phyloP scores from a whole-genome alignment of 1,284 basidiomycete genomes.

The Vanrija pseudolonga region DNA sequence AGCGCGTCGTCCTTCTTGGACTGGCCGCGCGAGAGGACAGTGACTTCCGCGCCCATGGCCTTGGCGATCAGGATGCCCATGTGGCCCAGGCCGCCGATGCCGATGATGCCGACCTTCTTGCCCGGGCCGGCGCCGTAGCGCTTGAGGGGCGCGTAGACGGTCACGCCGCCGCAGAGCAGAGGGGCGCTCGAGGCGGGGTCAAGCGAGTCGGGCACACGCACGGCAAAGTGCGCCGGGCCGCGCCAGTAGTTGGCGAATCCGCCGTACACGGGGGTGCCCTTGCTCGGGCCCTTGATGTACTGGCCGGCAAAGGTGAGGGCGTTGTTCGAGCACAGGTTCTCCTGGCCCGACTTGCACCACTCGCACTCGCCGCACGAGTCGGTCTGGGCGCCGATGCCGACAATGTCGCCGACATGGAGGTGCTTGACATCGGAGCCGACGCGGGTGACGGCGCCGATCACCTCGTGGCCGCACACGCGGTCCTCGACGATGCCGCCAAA shows the following conservation, averaged over 20 bases:
- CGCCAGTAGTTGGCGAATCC: constrained; percentile 49
- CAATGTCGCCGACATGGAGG: constrained; percentile 49
- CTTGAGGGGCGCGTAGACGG: constrained; percentile 51
- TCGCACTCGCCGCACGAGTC: constrained; percentile 49
- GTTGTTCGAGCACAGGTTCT: neutral
- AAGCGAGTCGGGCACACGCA: constrained; percentile 60
- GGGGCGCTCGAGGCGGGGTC: constrained; percentile 55
- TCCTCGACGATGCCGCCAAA: neutral
- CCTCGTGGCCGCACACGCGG: constrained; percentile 28
- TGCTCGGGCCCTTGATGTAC: neutral
- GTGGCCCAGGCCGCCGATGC: constrained; percentile 50
- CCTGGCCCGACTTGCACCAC: constrained; percentile 46
- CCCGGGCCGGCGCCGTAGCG: constrained; percentile 53
- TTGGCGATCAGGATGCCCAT: constrained; percentile 48
- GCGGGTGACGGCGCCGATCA: constrained; percentile 27
- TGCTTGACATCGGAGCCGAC: constrained; percentile 24
- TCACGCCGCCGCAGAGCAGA: constrained; percentile 50
- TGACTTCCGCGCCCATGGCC: constrained; percentile 59
- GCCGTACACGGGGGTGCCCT: constrained; percentile 39
- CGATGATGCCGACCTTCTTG: constrained; percentile 54
- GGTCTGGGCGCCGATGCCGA: constrained; percentile 54
- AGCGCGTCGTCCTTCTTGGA: constrained; percentile 52
- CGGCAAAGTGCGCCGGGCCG: constrained; percentile 56
- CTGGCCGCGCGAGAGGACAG: constrained; percentile 55
- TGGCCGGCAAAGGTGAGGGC: constrained; percentile 5